Base-by-base conservation (phyloP, 2,329 filamentous ascomycete genomes). In the Diaporthe velutina region DNA sequence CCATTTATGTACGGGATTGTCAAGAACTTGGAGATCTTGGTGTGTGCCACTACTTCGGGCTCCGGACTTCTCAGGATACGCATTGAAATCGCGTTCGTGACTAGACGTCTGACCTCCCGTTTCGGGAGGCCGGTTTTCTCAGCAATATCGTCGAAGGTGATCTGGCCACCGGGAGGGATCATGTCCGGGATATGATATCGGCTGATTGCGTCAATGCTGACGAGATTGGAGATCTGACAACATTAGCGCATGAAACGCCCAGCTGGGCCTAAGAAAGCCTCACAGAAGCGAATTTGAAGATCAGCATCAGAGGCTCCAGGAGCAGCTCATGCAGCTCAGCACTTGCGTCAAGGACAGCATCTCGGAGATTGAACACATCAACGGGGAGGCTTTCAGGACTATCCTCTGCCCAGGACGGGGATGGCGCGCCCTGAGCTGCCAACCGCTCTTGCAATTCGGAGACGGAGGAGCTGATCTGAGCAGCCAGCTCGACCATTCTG, bases 251-350 rank as follows among this genome's bases (percentile, higher is more conserved):
- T 33, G 42, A n/a, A 13, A 6, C 12, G 3, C 15, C 17, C 28
- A 35, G 28, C 30, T 67, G 61, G 42, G 42, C 15, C 30, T 12
- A 3, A 35, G 30, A 10, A 35, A n/a, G 42, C 17, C 17, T n/a
- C 52, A 67, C 61, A n/a, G 42, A 22, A n/a, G 61, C 61, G 38
- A n/a, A 35, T 33, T 48, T 67, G 42, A n/a, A 50, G 61, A 67
- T 67, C 10, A 67, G 42, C 61, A 67, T 50, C 61, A 67, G 17
- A 4, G 61, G 61, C 19, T 67, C 61, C 61, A 67, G 6, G 3
- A 67, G 61, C 28, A 67, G 17, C 61, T 67, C 61, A 17, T 67
- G 61, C 15, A 67, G 45, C 35, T 67, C 40, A 50, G 61, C 61
- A 52, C 8, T 50, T 22, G 61, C 61, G 42, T 67, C 61, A n/a